These are phyloP conservation scores for Setomelanomma holmii DNA, from an alignment of 2,329 filamentous ascomycete genomes.

Conservation along the genomic window DNA sequence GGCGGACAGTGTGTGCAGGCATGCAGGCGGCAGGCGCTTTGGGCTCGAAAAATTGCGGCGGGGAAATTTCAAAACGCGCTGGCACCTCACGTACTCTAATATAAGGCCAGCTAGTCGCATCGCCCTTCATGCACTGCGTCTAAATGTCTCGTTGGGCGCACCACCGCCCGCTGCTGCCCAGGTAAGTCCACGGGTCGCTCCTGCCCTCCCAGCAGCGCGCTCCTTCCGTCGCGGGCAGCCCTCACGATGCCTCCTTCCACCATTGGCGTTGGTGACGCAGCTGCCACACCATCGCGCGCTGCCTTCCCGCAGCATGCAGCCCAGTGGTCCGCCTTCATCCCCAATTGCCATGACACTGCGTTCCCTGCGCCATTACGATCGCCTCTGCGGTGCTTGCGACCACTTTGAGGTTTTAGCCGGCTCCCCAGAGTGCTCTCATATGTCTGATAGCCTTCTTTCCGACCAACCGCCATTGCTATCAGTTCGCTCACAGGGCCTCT, in stretches of 20 bases:
- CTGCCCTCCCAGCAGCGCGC: not conserved
- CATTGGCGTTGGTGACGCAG: constrained; percentile 13
- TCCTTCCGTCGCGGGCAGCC: not conserved
- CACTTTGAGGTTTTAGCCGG: constrained; percentile 2
- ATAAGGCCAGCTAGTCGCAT: constrained; percentile 8
- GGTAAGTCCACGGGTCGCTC: not conserved
- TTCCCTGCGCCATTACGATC: not conserved
- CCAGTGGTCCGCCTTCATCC: not conserved
- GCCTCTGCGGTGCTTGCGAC: not conserved
- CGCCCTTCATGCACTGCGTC: constrained; percentile 31
- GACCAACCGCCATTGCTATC: not conserved
- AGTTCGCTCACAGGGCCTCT: not conserved
- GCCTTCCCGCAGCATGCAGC: constrained; percentile 6
- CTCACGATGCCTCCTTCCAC: not conserved
- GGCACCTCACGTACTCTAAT: constrained; percentile 26
- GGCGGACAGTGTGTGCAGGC: constrained; percentile 3
- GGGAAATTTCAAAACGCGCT: constrained; percentile 21
- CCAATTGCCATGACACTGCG: not conserved
- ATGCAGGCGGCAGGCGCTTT: constrained; percentile 7
- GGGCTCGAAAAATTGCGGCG: constrained; percentile 2
- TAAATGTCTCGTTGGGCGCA: constrained; percentile 30
- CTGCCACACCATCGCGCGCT: constrained; percentile 5
- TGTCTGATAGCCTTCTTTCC: constrained; percentile 1
- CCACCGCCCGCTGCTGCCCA: constrained; percentile 12
- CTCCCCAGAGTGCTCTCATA: constrained; percentile 2